A percentile compares a stretch with the other conserved stretches of the same genome.
Conservation (phyloP, 1,139 yeast genomes). For the Saccharomyces hybrid region DNA sequence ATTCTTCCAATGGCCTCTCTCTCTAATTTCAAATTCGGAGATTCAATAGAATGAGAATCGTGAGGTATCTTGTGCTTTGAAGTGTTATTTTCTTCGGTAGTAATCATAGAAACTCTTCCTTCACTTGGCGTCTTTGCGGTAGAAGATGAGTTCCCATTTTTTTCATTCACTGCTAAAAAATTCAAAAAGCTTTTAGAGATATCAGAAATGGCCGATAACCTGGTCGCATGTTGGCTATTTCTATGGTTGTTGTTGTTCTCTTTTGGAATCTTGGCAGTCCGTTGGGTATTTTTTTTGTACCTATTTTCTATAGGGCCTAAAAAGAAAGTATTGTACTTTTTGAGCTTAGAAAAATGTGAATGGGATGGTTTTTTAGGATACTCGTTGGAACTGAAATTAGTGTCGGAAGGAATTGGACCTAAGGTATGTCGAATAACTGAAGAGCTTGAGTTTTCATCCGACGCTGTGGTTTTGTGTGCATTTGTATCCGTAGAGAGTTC, state of each 20-base stretch:
- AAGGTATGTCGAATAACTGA: constrained; percentile 1
- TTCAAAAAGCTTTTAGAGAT: constrained; percentile 20
- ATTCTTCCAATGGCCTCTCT: constrained; percentile 27
- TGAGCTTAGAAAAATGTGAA: background rate
- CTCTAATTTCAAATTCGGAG: constrained; percentile 20
- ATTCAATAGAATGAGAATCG: constrained; percentile 3
- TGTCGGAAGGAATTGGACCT: background rate
- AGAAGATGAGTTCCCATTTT: background rate
- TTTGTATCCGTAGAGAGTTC: background rate
- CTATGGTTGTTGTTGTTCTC: constrained; percentile 6
- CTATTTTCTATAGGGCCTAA: constrained; percentile 5
- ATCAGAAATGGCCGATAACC: constrained; percentile 27
- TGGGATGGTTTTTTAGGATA: background rate
- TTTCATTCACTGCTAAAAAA: constrained; percentile 5
- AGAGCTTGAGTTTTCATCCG: constrained; percentile 11
- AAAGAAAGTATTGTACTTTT: background rate
- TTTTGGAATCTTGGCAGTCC: background rate
- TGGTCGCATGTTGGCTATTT: constrained; percentile 21
- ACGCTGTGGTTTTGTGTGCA: background rate
- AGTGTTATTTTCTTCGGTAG: constrained; percentile 8
- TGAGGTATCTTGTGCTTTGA: constrained; percentile 8
- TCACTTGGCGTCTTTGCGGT: background rate
- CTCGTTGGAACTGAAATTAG: background rate
- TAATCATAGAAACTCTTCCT: background rate
- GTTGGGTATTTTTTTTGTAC: background rate